Evolutionary conservation across 1,284 basidiomycete genomes (phyloP), one percentile per base, ranked within the genome.

Genomic region (Cutaneotrichosporon cutaneum): DNA sequence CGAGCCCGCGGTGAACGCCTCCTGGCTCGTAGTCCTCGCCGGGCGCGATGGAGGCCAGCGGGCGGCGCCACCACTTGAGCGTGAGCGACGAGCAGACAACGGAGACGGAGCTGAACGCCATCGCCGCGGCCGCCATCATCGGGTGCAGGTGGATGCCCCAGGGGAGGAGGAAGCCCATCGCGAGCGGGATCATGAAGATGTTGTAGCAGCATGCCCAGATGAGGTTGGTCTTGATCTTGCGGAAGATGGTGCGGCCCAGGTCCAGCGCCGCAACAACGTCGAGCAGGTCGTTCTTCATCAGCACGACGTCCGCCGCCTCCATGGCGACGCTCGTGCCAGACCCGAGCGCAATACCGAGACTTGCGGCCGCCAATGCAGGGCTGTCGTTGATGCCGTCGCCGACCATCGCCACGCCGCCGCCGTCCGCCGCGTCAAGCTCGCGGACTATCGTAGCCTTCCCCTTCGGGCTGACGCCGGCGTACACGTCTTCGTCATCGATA

Each of bases 361-460:
- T 92, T 0, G 95, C 92, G 2, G 90, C 91, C 18, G 95, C 94
- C 1, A 99, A 87, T 1, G 95, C 96, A 0, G 94, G 95, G 0
- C 94, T 95, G 77, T 99, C 96, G 78, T 99, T 99, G 81, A 99
- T 96, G 21, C 96, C 96, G 77, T 99, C 96, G 22, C 96, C 96
- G 54, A 99, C 94, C 93, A 96, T 95, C 1, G 92, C 94, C 24
- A 95, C 88, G 36, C 87, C 88, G 26, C 95, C 88, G 39, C 87
- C 88, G 53, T 87, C 81, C 68, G 85, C 84, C 71, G 86, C 83
- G 6, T 53, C 50, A 44, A 96, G 79, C 72, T 93, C 90, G 3
- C 85, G 82, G 21, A 97, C 84, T 60, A 91, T 85, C 21, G 87
- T 83, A 0, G 92, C 92, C 77, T 97, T 97, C 50, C 94, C 94